A percentile compares a stretch with the other conserved stretches of the same genome.
Evolutionary conservation across 208 protist genomes (phyloP).

Genomic region (Porcisia hertigi): DNA sequence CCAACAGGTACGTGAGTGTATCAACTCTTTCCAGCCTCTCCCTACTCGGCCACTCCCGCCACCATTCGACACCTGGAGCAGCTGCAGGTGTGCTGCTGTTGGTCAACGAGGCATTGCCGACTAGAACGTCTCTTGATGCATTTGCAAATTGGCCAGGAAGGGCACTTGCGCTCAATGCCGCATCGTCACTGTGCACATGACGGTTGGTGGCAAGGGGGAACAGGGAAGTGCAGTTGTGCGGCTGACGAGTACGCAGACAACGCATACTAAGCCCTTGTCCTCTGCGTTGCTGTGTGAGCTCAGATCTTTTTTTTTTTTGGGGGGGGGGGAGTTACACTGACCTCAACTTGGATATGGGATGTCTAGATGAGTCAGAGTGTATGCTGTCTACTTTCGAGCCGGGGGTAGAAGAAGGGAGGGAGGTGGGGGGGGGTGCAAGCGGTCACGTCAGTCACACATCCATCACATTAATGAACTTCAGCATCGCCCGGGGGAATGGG

Average conservation of each 20-base stretch:
- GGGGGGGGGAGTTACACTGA: too few species aligned
- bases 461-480: too few species aligned
- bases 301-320: too few species aligned
- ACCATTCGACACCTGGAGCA: constrained; percentile 4
- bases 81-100: neutral
- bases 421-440: neutral
- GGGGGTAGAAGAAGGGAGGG: neutral
- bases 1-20: constrained; percentile 41
- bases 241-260: neutral
- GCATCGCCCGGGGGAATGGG: too few species aligned
- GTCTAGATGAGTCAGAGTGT: neutral
- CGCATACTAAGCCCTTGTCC: neutral
- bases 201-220: neutral
- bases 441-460: neutral
- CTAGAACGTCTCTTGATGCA: neutral
- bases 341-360: neutral
- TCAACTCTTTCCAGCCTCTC: constrained; percentile 37
- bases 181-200: neutral
- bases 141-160: neutral
- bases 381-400: neutral
- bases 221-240: neutral
- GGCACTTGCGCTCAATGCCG: neutral
- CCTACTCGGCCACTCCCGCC: constrained; percentile 28
- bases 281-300: neutral
- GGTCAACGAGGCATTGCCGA: neutral